A percentile compares a stretch with the other conserved stretches of the same genome.
phyloP scores from a whole-genome alignment of 129 eudicot species.

The Rutidosis leptorrhynchoides region DNA sequence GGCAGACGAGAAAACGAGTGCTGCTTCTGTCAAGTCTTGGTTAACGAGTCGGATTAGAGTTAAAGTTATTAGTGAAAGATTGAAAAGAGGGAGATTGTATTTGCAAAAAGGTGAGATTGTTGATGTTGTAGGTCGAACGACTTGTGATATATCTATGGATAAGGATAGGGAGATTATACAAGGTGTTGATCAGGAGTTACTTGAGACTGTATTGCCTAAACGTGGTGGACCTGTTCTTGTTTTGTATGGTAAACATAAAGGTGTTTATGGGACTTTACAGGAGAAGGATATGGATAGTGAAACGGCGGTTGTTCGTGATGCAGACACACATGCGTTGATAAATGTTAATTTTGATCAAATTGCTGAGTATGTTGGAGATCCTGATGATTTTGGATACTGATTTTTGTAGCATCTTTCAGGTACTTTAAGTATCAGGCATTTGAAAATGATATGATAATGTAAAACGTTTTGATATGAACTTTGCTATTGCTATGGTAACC shows the following conservation, averaged over 20 bases:
- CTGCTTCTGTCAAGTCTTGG: constrained; percentile 41
- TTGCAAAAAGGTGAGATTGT: constrained; percentile 75
- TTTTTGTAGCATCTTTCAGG: constrained; percentile 16
- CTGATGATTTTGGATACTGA: constrained; percentile 74
- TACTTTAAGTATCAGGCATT: constrained; percentile 11
- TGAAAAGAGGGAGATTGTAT: constrained; percentile 75
- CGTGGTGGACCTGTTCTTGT: constrained; percentile 86
- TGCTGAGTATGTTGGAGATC: constrained; percentile 89
- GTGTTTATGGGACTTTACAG: constrained; percentile 68
- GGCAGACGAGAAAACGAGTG: constrained; percentile 29
- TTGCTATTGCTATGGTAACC: not conserved
- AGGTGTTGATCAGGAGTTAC: constrained; percentile 67
- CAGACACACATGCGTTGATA: constrained; percentile 60
- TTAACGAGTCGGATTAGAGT: constrained; percentile 72
- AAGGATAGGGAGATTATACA: constrained; percentile 66
- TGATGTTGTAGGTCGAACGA: constrained; percentile 85
- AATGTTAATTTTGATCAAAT: constrained; percentile 76
- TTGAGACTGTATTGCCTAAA: constrained; percentile 78
- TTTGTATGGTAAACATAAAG: constrained; percentile 72
- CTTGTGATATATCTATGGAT: constrained; percentile 78
- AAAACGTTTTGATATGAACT: constrained; percentile 9
- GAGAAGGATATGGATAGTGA: constrained; percentile 73
- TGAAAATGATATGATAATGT: constrained; percentile 4
- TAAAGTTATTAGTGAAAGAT: constrained; percentile 56
- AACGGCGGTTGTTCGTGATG: constrained; percentile 79